Base-by-base conservation (phyloP, 176 grass and related monocot genomes). In the Zizania latifolia region DNA sequence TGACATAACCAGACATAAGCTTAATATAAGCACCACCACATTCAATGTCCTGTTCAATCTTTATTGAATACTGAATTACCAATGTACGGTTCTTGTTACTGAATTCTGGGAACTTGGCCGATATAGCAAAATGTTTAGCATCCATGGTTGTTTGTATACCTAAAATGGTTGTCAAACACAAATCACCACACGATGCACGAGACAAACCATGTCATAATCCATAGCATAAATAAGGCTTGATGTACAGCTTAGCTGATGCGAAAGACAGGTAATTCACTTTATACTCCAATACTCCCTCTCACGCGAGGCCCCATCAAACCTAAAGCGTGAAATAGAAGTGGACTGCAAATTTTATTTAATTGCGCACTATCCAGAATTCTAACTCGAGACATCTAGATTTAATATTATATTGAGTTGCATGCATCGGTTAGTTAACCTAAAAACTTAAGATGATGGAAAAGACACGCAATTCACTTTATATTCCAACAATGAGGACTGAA, bases 11-110 rank as follows among this genome's bases (percentile, higher is more conserved):
- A 81, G 89, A 92, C 80, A 89, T 82, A 65, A 96, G 93, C 76
- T 96, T 96, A 69, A 96, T 92, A 56, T 96, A 96, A 71, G 83
- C 93, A 48, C 89, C 93, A 7, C 93, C 93, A 67, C 93, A 96
- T 78, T 96, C 93, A 50, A 96, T 89, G 14, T 96, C 86, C 82
- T 96, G 93, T 51, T 96, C 89, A 78, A 92, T 77, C 65, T 91
- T 96, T 62, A 96, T 74, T 6, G 93, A 96, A 69, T 92, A 96
- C 63, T 96, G 93, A 22, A 96, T 32, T 23, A 96, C 89, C 54
- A 96, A 71, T 22, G 84, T 92, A 27, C 74, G 72, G 71, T 76
- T 73, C 85, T 96, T 92, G 78, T 96, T 96, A 84, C 81, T 92
- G 51, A 92, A 84, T 75, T 96, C 86, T 35, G 93, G 86, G 60